Base-by-base conservation (phyloP, 352 stramenopile species). In the Pilasporangium apinafurcum region DNA sequence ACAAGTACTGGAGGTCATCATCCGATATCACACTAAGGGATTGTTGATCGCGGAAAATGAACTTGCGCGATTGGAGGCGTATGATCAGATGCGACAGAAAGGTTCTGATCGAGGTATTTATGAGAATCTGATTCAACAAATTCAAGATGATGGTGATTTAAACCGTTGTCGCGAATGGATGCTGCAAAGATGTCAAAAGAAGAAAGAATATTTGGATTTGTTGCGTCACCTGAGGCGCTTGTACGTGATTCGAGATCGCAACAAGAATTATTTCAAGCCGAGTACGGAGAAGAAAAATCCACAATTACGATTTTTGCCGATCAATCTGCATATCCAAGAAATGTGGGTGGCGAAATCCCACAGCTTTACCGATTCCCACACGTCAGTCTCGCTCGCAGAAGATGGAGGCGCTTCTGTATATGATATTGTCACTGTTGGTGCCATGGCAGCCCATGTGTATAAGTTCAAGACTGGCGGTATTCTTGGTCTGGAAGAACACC, bases 401-500 rank as follows among this genome's bases (percentile, higher is more conserved):
- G 70, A 60, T 22, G 48, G 53, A 2, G 35, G 20, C 22, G 62
- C 67, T 0, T 44, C 53, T 3, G 77, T 90, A 25, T 94, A 94
- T 45, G 80, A 91, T 31, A 91, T 87, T 35, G 80, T 92, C 40
- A 94, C 82, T 0, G 82, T 94, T 8, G 82, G 82, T 4, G 82
- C 82, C 14, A 91, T 94, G 78, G 82, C 82, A 12, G 79, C 82
- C 2, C 80, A 92, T 49, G 59, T 92, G 33, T 91, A 92, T 61
- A 92, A 94, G 47, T 94, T 94, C 46, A 92, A 92, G 59, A 87
- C 83, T 47, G 82, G 82, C 12, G 82, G 82, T 10, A 79, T 93
- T 35, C 68, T 89, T 5, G 72, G 72, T 8, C 51, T 92, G 8
- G 72, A 89, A 34, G 67, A 87, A 31, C 74, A 87, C 39, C 68